phyloP scores from a whole-genome alignment of 148 eudicot genomes.

The Linanthus parryae region DNA sequence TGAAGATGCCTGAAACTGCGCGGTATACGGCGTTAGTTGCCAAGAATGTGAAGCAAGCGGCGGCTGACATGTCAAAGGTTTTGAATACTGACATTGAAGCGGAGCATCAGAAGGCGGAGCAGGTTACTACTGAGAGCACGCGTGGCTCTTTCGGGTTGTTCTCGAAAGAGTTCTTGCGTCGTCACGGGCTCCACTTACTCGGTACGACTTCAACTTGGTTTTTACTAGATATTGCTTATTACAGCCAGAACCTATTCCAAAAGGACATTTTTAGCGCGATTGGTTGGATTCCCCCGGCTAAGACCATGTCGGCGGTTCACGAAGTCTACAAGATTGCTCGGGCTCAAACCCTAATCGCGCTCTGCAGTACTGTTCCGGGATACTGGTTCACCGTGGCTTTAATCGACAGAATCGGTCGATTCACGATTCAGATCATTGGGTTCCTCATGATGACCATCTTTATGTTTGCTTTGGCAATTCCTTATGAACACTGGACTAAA shows the following conservation, averaged over 20 bases:
- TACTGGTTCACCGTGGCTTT: slow-evolving; percentile 33
- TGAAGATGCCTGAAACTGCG: slow-evolving; percentile 37
- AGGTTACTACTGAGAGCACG: slow-evolving; percentile 1
- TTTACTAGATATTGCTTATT: slow-evolving; percentile 25
- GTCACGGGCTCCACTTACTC: slow-evolving; percentile 30
- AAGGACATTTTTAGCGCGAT: slow-evolving; percentile 28
- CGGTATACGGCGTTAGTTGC: slow-evolving; percentile 31
- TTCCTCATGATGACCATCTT: slow-evolving; percentile 27
- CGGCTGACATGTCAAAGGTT: slow-evolving; percentile 26
- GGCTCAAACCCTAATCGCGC: slow-evolving; percentile 31
- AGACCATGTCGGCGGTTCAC: slow-evolving; percentile 26
- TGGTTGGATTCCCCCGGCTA: slow-evolving; percentile 32
- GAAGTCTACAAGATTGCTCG: slow-evolving; percentile 28
- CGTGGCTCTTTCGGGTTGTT: slow-evolving; percentile 14
- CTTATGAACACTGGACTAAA: slow-evolving; percentile 32
- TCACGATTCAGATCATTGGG: slow-evolving; percentile 24
- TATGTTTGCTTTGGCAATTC: slow-evolving; percentile 28
- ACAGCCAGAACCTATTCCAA: slow-evolving; percentile 29
- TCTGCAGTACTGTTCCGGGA: slow-evolving; percentile 32
- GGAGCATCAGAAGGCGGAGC: slow-evolving; percentile 16
- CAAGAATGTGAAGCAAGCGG: slow-evolving; percentile 19
- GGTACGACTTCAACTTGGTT: slow-evolving; percentile 30
- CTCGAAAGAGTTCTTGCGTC: slow-evolving; percentile 14
- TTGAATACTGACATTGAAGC: slow-evolving; percentile 19
- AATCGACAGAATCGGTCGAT: slow-evolving; percentile 27